Evolutionary conservation across 2,329 filamentous ascomycete species (phyloP), one percentile per base, ranked within the genome.

Genomic region (Colletotrichum plurivorum): DNA sequence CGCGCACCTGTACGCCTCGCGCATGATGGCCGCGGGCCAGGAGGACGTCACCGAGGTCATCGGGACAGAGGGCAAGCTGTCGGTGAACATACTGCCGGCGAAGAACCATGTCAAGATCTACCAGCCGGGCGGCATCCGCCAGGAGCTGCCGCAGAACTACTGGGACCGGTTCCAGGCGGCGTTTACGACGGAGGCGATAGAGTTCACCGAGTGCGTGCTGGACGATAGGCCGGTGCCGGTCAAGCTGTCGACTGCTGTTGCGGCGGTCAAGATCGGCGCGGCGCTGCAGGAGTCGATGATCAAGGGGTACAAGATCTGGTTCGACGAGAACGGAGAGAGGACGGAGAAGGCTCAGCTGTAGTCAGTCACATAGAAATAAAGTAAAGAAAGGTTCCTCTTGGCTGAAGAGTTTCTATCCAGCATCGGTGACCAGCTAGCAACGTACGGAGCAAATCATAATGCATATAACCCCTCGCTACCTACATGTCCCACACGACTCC

Each of bases 11-110:
- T 92, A 90, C 77, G 84, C 83, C 49, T 87, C 83, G 10, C 83
- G 90, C 15, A 92, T 92, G 87, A 92, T 92, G 87, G 88, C 89
- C 0, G 86, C 88, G 0, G 90, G 90, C 0, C 90, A 92, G 77
- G 87, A 91, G 71, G 90, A 93, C 74, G 87, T 84, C 63, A 91
- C 90, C 0, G 89, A 92, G 78, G 86, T 92, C 68, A 90, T 92
- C 67, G 90, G 90, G 13, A 92, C 90, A 2, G 83, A 87, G 73
- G 90, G 90, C 45, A 92, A 92, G 76, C 74, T 92, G 6, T 80
- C 83, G 1, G 82, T 92, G 67, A 92, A 92, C 73, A 83, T 82
- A 6, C 85, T 90, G 71, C 90, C 90, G 5, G 79, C 81, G 54
- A 79, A 77, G 2, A 87, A 87, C 66, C 80, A 90, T 18, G 84